phyloP scores from a whole-genome alignment of 2,329 filamentous ascomycete species.

The Canariomyces notabilis region DNA sequence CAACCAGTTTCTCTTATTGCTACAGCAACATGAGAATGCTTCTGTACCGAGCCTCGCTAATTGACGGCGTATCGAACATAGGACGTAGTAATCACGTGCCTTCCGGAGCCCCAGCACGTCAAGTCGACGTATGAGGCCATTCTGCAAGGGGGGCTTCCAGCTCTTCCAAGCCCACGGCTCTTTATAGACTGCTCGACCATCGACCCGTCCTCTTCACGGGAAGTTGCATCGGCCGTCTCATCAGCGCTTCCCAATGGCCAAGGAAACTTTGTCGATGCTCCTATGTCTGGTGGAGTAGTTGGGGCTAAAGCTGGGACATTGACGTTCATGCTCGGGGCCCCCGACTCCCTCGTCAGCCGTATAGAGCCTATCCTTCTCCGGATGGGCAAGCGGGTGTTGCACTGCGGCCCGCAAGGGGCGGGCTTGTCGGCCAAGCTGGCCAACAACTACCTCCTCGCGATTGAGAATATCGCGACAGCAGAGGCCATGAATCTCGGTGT shows the following conservation, averaged over 20 bases:
- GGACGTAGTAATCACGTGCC: slow-evolving; percentile 68
- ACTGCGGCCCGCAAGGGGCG: slow-evolving; percentile 78
- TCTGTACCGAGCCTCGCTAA: slow-evolving; percentile 7
- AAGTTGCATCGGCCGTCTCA: slow-evolving; percentile 65
- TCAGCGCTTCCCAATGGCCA: slow-evolving; percentile 51
- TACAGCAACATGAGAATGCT: background rate
- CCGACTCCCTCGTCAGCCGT: slow-evolving; percentile 54
- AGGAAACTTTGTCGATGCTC: slow-evolving; percentile 84
- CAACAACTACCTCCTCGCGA: slow-evolving; percentile 93
- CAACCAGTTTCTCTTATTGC: background rate
- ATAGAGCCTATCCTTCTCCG: slow-evolving; percentile 65
- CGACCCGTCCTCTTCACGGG: slow-evolving; percentile 77
- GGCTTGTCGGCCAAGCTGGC: slow-evolving; percentile 90
- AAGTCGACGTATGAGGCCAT: slow-evolving; percentile 76
- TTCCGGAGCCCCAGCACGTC: slow-evolving; percentile 86
- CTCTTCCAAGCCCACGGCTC: slow-evolving; percentile 57
- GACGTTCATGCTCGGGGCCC: slow-evolving; percentile 90
- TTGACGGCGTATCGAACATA: background rate
- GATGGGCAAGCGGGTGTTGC: slow-evolving; percentile 84
- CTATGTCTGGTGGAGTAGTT: slow-evolving; percentile 94
- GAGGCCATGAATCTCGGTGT: slow-evolving; percentile 64
- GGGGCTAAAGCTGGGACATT: slow-evolving; percentile 82
- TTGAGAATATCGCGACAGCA: slow-evolving; percentile 76
- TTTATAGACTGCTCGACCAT: slow-evolving; percentile 98
- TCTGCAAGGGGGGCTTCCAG: slow-evolving; percentile 42